Evolutionary conservation across 306 rosid species (phyloP), one percentile per base, ranked within the genome.

Genomic region (Prunus fruticosa): DNA sequence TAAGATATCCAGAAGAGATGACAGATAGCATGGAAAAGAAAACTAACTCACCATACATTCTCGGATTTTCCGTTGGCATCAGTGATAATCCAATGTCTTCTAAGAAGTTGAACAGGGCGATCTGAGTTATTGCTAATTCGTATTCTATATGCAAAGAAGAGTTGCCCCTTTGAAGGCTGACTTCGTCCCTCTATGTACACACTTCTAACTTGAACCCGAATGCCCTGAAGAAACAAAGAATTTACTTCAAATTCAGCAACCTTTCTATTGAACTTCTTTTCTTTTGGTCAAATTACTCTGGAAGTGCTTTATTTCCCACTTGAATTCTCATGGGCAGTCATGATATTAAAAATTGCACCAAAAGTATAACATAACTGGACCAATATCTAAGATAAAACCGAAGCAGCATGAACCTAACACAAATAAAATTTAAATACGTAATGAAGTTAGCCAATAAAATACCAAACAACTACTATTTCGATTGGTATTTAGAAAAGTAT

Each of bases 51-150:
- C 99, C 99, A 82, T 80, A 95, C 89, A 82, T 87, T 92, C 87
- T 95, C 98, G 18, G 84, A 75, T 85, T 64, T 91, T 78, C 92
- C 98, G 71, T 95, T 91, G 32, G 92, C 96, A 82, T 95, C 99
- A 11, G 97, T 90, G 68, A 92, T 80, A 72, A 95, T 91, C 99
- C 99, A 95, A 84, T 92, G 99, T 80, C 99, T 95, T 89, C 91
- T 83, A 64, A 95, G 90, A 82, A 95, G 97, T 81, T 95, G 98
- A 78, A 89, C 91, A 46, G 99, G 76, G 25, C 84, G 90, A 30
- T 91, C 88, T 28, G 98, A 95, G 74, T 86, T 89, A 86, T 95
- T 95, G 72, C 93, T 88, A 49, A 95, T 92, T 84, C 98, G 86
- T 75, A 92, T 89, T 84, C 97, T 86, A 52, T 95, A 95, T 30